Evolutionary conservation across 2,329 filamentous ascomycete species (phyloP).

Genomic region (Malbranchea zuffiana): DNA sequence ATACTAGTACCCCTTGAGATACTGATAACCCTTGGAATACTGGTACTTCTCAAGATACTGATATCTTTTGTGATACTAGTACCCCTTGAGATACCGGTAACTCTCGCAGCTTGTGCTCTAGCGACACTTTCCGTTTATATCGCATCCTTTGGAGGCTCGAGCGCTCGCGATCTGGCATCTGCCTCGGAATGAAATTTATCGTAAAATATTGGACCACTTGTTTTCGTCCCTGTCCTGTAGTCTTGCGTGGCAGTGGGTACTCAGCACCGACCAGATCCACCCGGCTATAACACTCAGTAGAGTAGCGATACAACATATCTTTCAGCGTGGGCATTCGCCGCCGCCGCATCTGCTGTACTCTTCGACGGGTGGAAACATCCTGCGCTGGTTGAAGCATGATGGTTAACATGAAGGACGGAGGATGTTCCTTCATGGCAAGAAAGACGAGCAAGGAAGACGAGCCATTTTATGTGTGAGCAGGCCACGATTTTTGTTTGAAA

Average conservation of each 20-base stretch:
- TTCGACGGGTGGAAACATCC: not conserved
- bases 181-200: slow-evolving; percentile 1
- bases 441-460: not conserved
- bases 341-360: slow-evolving; percentile 1
- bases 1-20: no score
- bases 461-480: not conserved
- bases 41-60: no score
- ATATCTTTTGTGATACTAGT: no score
- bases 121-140: slow-evolving; percentile 1
- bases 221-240: not conserved
- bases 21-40: no score
- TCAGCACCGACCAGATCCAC: not conserved
- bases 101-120: slow-evolving; percentile 2
- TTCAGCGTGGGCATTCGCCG: not conserved
- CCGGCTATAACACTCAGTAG: slow-evolving; percentile 1
- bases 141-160: slow-evolving; percentile 1
- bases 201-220: slow-evolving; percentile 1
- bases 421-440: not conserved
- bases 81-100: no score
- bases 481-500: no score
- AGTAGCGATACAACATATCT: not conserved
- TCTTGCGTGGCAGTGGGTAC: not conserved
- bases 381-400: slow-evolving; percentile 1
- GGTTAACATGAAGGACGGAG: not conserved
- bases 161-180: not conserved